These are phyloP conservation scores for Phaeomoniella chlamydospora DNA, from an alignment of 2,329 filamentous ascomycete species.

Conservation along the genomic window DNA sequence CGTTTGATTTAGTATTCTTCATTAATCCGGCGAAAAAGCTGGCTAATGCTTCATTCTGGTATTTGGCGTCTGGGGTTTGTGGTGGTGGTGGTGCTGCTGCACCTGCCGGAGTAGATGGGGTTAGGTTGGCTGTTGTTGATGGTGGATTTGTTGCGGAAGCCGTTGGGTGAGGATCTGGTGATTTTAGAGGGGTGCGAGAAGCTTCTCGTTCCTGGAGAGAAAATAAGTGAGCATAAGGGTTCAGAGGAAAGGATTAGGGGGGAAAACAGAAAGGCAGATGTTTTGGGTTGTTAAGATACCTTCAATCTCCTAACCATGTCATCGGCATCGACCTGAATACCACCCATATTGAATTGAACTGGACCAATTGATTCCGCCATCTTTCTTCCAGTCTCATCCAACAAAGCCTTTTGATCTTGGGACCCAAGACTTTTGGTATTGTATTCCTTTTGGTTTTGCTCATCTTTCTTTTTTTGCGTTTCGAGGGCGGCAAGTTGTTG, in stretches of 20 bases:
- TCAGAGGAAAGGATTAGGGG: not conserved
- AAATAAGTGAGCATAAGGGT: slow-evolving; percentile 4
- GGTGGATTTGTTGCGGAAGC: slow-evolving; percentile 14
- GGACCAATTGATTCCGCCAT: slow-evolving; percentile 76
- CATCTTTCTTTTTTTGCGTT: slow-evolving; percentile 41
- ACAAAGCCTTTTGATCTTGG: not conserved
- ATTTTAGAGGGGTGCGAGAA: slow-evolving; percentile 19
- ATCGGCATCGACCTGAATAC: slow-evolving; percentile 89
- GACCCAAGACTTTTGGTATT: slow-evolving; percentile 1
- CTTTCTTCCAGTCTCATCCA: slow-evolving; percentile 17
- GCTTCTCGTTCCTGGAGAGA: slow-evolving; percentile 26
- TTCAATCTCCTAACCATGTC: slow-evolving; percentile 81
- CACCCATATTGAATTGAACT: slow-evolving; percentile 96
- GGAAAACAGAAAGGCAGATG: not conserved
- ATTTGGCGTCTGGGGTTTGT: slow-evolving; percentile 26
- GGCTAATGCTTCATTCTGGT: slow-evolving; percentile 44
- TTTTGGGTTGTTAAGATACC: slow-evolving; percentile 32
- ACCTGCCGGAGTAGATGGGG: slow-evolving; percentile 11
- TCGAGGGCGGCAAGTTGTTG: slow-evolving; percentile 67
- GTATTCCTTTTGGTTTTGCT: slow-evolving; percentile 13
- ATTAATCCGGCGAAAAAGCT: slow-evolving; percentile 46
- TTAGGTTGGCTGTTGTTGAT: slow-evolving; percentile 12
- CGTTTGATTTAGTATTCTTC: slow-evolving; percentile 32
- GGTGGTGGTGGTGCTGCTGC: slow-evolving; percentile 2
- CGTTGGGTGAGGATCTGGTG: not conserved